Evolutionary conservation across 1,284 basidiomycete species (phyloP), one percentile per base, ranked within the genome.

Genomic region (Ganoderma multipileum): DNA sequence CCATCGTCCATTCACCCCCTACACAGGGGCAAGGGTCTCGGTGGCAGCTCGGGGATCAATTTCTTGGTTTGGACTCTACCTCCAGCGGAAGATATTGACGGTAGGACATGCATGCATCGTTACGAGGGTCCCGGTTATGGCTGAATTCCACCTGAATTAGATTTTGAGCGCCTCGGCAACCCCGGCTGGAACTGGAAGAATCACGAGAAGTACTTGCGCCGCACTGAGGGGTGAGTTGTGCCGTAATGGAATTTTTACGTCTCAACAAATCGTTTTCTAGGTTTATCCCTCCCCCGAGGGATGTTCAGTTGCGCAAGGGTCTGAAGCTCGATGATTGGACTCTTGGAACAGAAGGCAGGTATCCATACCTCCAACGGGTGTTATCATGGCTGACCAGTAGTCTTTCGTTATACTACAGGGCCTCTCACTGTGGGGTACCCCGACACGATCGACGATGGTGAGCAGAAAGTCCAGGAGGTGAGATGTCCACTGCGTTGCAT

Each of bases 101-200:
- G 75, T 75, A 12, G 33, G 68, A 23, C 9, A n/a, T 18, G 16
- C 38, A 23, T 55, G 30, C 28, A 42, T 58, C 9, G 18, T 20
- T 42, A 14, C 2, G n/a, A 6, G n/a, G 42, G 28, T 33, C n/a
- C n/a, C n/a, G n/a, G n/a, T 68, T 42, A 58, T 18, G 3, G 26
- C 23, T 52, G 11, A 26, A 28, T 28, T 4, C n/a, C 5, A 30
- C 33, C 33, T 11, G n/a, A 12, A 20, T 14, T 50, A 76, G 75
- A 73, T n/a, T 64, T 75, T 38, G 75, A 76, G 65, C 71, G 70
- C 33, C 71, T 76, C 1, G 75, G 75, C 0, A 76, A 75, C 64
- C 74, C 75, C 1, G 75, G 75, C 1, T 76, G 75, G 75, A 76
- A 75, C 57, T 76, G 75, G 75, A 66, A 72, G 23, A 72, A 74